Conservation (phyloP, 2,329 filamentous ascomycete species). For the Talaromyces sp. region DNA sequence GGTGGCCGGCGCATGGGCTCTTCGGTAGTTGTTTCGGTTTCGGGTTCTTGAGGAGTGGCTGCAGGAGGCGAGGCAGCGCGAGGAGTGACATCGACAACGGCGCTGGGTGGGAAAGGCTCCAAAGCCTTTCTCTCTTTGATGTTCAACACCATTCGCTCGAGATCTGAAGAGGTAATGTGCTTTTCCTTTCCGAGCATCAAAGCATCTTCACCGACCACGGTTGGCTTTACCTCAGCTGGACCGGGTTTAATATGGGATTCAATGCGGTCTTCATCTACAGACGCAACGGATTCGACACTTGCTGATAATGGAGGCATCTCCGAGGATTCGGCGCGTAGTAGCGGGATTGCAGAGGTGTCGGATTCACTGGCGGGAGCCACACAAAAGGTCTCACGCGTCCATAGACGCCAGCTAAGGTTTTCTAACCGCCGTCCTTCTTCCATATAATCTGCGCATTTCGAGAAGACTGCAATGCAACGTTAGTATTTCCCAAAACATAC, state of each 20-base stretch:
- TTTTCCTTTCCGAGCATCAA: slow-evolving; percentile 73
- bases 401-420: slow-evolving; percentile 93
- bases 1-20: slow-evolving; percentile 32
- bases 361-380: slow-evolving; percentile 63
- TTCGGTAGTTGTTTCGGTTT: background rate
- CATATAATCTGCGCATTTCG: slow-evolving; percentile 88
- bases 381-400: slow-evolving; percentile 91
- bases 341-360: slow-evolving; percentile 51
- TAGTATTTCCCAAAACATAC: background rate
- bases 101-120: slow-evolving; percentile 52
- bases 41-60: slow-evolving; percentile 13
- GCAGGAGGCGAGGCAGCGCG: slow-evolving; percentile 42
- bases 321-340: slow-evolving; percentile 44
- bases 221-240: slow-evolving; percentile 64
- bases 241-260: slow-evolving; percentile 60
- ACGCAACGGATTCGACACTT: slow-evolving; percentile 70
- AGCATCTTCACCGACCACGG: slow-evolving; percentile 55
- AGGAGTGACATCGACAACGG: slow-evolving; percentile 45
- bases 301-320: slow-evolving; percentile 71
- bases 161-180: slow-evolving; percentile 87
- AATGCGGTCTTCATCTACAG: slow-evolving; percentile 59
- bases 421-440: slow-evolving; percentile 89
- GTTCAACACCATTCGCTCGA: slow-evolving; percentile 90
- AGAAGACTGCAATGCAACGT: slow-evolving; percentile 71
- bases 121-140: slow-evolving; percentile 82